Evolutionary conservation across 352 stramenopile species (phyloP).

Genomic region (Pythium brachiatum): DNA sequence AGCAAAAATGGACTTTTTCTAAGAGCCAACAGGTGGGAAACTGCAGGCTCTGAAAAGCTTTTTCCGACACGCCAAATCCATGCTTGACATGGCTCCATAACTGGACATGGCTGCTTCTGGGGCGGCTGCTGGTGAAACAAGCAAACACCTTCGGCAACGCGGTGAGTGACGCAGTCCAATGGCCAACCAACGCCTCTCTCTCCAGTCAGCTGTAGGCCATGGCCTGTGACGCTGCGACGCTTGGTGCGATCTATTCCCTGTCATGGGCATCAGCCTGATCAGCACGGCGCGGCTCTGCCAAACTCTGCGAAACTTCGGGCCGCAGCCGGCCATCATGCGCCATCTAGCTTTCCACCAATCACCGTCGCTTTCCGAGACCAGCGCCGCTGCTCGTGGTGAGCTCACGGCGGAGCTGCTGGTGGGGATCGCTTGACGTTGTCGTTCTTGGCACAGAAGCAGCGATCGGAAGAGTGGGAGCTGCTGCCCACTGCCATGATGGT

Average conservation of each 20-base stretch:
- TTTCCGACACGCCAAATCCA: background rate
- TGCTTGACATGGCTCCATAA: background rate
- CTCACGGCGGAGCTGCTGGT: background rate
- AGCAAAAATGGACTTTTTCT: background rate
- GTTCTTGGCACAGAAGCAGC: slow-evolving; percentile 1
- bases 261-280: background rate
- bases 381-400: background rate
- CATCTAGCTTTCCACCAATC: slow-evolving; percentile 4
- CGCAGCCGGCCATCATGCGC: background rate
- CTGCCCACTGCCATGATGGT: background rate
- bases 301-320: slow-evolving; percentile 1
- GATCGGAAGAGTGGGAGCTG: slow-evolving; percentile 1
- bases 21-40: background rate
- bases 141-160: background rate
- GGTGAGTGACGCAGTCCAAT: background rate
- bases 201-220: background rate
- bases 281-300: background rate
- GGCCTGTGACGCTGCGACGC: background rate
- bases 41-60: background rate
- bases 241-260: background rate
- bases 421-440: background rate
- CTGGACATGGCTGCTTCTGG: background rate
- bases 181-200: background rate
- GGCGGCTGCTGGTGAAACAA: background rate
- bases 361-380: background rate